phyloP scores from a whole-genome alignment of 2,329 filamentous ascomycete genomes.

The Phyllosticta capitalensis region DNA sequence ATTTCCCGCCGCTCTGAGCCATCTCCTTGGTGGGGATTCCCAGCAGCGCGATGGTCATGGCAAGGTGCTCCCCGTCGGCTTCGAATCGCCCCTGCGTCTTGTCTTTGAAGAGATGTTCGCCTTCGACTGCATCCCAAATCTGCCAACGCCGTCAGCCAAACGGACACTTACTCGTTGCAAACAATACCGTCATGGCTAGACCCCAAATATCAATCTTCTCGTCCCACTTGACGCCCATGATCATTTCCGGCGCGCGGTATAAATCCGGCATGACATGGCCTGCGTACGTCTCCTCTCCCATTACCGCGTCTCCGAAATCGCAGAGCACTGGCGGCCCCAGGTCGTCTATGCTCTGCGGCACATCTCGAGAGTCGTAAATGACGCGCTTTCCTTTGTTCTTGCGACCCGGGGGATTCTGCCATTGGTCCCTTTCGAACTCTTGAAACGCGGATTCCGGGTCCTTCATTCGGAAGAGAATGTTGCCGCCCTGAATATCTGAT shows the following conservation, averaged over 20 bases:
- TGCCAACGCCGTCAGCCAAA: no score
- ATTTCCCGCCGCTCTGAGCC: neutral
- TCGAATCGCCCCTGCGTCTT: neutral
- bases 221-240: neutral
- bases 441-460: neutral
- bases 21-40: neutral
- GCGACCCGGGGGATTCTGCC: neutral
- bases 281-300: neutral
- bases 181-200: neutral
- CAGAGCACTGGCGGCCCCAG: neutral
- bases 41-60: neutral
- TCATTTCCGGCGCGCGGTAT: neutral
- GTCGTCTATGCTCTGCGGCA: neutral
- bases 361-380: neutral
- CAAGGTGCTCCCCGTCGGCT: neutral
- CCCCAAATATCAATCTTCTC: neutral
- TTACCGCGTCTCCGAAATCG: neutral
- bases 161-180: no score
- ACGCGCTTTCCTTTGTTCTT: neutral
- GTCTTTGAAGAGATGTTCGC: neutral
- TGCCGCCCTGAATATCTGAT: neutral
- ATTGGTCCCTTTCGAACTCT: neutral
- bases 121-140: neutral
- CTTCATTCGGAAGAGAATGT: neutral
- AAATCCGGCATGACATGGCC: neutral